Percentiles rank a stretch among this genome's conserved stretches.
These are phyloP conservation scores for Mycena pura DNA, from an alignment of 768 basidiomycete species.

Conservation along the genomic window DNA sequence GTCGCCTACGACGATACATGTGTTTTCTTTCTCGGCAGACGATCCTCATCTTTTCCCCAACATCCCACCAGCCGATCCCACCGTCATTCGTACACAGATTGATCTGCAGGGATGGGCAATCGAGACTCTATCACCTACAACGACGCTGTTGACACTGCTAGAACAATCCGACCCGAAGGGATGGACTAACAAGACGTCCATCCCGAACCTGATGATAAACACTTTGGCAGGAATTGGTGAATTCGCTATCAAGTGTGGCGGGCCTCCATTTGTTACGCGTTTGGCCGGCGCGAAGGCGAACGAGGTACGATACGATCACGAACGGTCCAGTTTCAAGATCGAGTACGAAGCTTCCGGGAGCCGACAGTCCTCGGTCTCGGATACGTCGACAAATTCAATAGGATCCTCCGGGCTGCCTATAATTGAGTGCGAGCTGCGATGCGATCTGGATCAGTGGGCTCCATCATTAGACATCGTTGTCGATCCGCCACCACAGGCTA, in stretches of 20 bases:
- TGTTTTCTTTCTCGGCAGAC: constrained; percentile 94
- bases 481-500: constrained; percentile 88
- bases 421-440: constrained; percentile 90
- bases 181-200: constrained; percentile 94
- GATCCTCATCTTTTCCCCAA: constrained; percentile 86
- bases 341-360: constrained; percentile 79
- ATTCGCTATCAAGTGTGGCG: constrained; percentile 94
- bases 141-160: constrained; percentile 89
- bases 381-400: constrained; percentile 33
- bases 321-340: constrained; percentile 78
- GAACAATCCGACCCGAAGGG: constrained; percentile 98
- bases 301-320: constrained; percentile 85
- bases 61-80: constrained; percentile 70
- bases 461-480: constrained; percentile 85
- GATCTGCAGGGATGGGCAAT: constrained; percentile 99
- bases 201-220: constrained; percentile 93
- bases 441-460: constrained; percentile 91
- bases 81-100: constrained; percentile 91
- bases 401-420: constrained; percentile 48
- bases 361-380: constrained; percentile 42
- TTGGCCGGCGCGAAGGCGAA: constrained; percentile 79
- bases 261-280: constrained; percentile 90
- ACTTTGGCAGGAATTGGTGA: constrained; percentile 92
- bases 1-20: constrained; percentile 91
- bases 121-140: constrained; percentile 92